phyloP scores from a whole-genome alignment of 148 eudicot species.

The Beta vulgaris region DNA sequence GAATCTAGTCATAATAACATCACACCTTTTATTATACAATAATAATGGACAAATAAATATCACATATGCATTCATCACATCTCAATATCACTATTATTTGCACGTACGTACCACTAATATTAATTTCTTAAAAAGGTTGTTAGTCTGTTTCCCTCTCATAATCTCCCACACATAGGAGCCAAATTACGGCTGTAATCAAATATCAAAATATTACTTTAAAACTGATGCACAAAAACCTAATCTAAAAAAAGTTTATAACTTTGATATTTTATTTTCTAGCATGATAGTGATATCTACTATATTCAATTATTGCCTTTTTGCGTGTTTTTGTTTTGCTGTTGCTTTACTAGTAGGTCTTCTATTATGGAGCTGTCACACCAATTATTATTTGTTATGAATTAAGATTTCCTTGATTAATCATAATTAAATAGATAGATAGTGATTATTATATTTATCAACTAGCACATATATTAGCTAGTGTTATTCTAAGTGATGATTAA shows the following conservation, averaged over 20 bases:
- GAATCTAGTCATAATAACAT: slow-evolving; percentile 21
- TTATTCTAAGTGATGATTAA: slow-evolving; percentile 6
- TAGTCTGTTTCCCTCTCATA: not conserved
- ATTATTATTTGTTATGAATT: not conserved
- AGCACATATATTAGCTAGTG: not conserved
- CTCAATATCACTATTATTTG: not conserved
- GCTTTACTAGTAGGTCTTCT: not conserved
- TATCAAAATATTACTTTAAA: slow-evolving; percentile 15
- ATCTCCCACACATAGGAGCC: not conserved
- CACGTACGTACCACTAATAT: too few species aligned
- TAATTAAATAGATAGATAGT: not conserved
- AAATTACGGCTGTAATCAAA: slow-evolving; percentile 27
- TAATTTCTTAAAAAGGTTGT: not conserved
- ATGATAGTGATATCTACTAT: slow-evolving; percentile 7
- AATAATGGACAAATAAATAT: not conserved
- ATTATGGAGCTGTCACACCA: not conserved
- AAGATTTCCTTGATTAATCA: not conserved
- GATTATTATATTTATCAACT: not conserved
- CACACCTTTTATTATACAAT: slow-evolving; percentile 2
- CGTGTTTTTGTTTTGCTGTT: slow-evolving; percentile 1
- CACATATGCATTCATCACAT: not conserved
- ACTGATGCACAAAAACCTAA: slow-evolving; percentile 27
- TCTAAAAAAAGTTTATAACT: slow-evolving; percentile 16
- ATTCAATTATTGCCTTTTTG: slow-evolving; percentile 14
- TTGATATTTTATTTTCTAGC: slow-evolving; percentile 10